Evolutionary conservation across 805 yeast genomes (phyloP), one percentile per base, ranked within the genome.

Genomic region (Suhomyces faveliae): DNA sequence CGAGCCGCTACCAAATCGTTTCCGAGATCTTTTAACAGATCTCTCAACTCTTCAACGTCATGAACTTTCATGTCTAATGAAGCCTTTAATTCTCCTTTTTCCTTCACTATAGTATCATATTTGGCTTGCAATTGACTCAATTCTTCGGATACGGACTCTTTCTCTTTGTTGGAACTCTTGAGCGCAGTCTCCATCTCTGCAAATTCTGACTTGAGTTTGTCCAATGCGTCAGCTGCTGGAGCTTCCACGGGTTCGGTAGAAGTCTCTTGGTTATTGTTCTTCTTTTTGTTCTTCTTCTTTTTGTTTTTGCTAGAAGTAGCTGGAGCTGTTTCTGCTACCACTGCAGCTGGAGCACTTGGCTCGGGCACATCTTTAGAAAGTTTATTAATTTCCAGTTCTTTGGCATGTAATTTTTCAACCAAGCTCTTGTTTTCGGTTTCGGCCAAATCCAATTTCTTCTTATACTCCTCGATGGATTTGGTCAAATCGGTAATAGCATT

Each of bases 11-110:
- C 95, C 6, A 90, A 71, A 43, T 89, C 95, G 57, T 87, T 80
- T 1, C 97, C 97, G 22, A 90, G 75, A 48, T 79, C 82, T 52
- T 77, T 77, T 46, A 91, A 63, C 88, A 85, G 87, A 49, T 89
- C 97, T 57, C 83, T 79, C 44, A 87, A 72, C 45, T 73, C 76
- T 41, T 82, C 89, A 13, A 89, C 68, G 58, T 90, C 96, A 46
- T 81, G 87, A 10, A 59, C 49, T 50, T 82, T 81, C 7, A 59
- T 40, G 27, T 62, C 66, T n/a, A 81, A 48, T 6, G 66, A 63
- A 3, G 54, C 46, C 24, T 62, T 68, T 3, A 66, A 46, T 9
- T 59, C 59, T 11, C 39, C 58, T 48, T 40, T 58, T 40, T 41
- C 48, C 40, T 46, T 27, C 37, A 45, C 8, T n/a, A 46, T 37